These are phyloP conservation scores for Seminavis robusta DNA, from an alignment of 108 stramenopile species.

Conservation along the genomic window DNA sequence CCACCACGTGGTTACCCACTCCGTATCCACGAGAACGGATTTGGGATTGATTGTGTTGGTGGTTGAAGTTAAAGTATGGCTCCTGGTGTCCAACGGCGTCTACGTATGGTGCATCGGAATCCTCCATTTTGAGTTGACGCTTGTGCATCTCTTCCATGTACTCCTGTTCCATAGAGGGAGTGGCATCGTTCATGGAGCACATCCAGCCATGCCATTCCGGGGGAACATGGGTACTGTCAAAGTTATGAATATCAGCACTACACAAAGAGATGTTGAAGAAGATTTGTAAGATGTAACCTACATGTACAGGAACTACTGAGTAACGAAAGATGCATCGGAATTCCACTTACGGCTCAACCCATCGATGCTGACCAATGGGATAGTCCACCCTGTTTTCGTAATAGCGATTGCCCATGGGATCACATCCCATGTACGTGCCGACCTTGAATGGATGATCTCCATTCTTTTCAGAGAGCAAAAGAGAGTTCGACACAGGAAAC, in stretches of 20 bases:
- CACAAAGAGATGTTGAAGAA: not conserved
- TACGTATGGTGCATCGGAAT: constrained; percentile 62
- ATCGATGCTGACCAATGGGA: constrained; percentile 93
- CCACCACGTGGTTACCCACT: constrained; percentile 84
- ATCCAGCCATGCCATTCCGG: constrained; percentile 97
- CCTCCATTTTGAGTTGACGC: constrained; percentile 50
- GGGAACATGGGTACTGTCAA: constrained; percentile 84
- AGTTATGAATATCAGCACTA: constrained; percentile 82
- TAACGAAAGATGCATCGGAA: too few relatives aligned
- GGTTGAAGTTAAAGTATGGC: constrained; percentile 61
- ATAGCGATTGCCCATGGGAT: constrained; percentile 91
- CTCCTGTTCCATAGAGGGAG: constrained; percentile 57
- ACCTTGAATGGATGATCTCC: constrained; percentile 95
- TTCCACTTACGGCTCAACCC: constrained; percentile 98
- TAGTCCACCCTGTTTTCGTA: constrained; percentile 94
- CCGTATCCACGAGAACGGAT: constrained; percentile 84
- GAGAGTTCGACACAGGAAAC: too few relatives aligned
- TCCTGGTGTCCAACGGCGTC: constrained; percentile 82
- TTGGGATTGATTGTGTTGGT: constrained; percentile 82
- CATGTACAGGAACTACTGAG: too few relatives aligned
- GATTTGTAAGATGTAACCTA: too few relatives aligned
- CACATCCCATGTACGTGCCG: constrained; percentile 92
- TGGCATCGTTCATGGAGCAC: constrained; percentile 83
- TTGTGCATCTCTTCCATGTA: constrained; percentile 34
- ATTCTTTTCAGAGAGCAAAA: too few relatives aligned